Conservation (phyloP, 352 stramenopile genomes). For the Phytophthora macrochlamydospora region DNA sequence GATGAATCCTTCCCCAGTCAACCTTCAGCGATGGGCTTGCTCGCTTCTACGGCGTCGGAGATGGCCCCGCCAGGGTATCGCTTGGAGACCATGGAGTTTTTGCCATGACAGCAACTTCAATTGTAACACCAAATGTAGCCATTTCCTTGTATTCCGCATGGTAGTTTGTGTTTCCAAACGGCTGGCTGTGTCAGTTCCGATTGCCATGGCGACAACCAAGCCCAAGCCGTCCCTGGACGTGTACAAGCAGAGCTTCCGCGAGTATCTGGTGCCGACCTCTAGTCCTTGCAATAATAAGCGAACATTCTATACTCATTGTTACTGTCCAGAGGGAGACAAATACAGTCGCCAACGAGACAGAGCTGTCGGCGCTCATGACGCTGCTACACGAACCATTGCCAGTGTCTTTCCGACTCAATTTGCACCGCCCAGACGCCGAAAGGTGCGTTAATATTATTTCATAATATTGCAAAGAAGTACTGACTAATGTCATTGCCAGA, state of each 20-base stretch:
- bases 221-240: conserved; percentile 66
- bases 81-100: too few species aligned
- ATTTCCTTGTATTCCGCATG: too few species aligned
- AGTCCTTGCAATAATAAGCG: background rate
- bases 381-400: conserved; percentile 79
- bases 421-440: conserved; percentile 63
- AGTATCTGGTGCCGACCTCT: conserved; percentile 50
- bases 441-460: conserved; percentile 24
- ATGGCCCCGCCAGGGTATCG: too few species aligned
- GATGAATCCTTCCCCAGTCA: too few species aligned
- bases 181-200: conserved; percentile 5
- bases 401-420: conserved; percentile 84
- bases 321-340: conserved; percentile 56
- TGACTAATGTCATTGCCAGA: conserved; percentile 21
- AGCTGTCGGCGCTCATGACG: conserved; percentile 72
- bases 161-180: background rate
- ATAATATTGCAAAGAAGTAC: background rate
- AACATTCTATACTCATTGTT: background rate
- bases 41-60: too few species aligned
- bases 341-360: conserved; percentile 50
- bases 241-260: conserved; percentile 86
- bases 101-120: too few species aligned
- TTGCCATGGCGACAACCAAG: conserved; percentile 22
- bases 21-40: too few species aligned
- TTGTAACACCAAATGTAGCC: too few species aligned